phyloP scores from a whole-genome alignment of 179 eudicot genomes.

The Beta macrorhiza region DNA sequence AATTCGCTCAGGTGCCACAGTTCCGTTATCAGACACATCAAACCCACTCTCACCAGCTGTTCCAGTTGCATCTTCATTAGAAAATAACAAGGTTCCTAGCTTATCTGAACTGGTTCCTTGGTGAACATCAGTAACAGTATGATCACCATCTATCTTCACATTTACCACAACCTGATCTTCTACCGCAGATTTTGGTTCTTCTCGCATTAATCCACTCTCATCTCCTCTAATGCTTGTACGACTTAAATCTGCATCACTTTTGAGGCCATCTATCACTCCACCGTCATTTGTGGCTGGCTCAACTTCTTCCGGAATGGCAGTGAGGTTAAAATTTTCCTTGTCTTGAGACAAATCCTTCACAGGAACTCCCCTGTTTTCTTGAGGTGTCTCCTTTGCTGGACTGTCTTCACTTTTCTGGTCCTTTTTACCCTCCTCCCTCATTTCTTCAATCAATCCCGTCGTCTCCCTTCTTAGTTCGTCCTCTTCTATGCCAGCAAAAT shows the following conservation, averaged over 20 bases:
- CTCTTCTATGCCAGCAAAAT: conserved; percentile 18
- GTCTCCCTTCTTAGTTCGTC: conserved; percentile 33
- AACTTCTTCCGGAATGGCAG: conserved; percentile 23
- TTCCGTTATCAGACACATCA: conserved; percentile 1
- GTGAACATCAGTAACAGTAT: conserved; percentile 16
- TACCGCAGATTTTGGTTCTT: conserved; percentile 16
- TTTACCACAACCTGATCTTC: conserved; percentile 33
- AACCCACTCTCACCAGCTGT: conserved; percentile 27
- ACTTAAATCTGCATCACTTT: conserved; percentile 7
- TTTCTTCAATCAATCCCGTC: conserved; percentile 26
- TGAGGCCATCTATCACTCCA: neutral
- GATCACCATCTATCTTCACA: conserved; percentile 26
- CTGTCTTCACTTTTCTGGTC: neutral
- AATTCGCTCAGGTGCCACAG: neutral
- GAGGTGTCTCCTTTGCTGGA: neutral
- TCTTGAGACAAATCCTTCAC: conserved; percentile 22
- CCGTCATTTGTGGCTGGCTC: conserved; percentile 14
- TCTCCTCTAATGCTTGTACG: neutral
- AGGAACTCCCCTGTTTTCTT: conserved; percentile 11
- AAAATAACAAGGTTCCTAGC: conserved; percentile 18
- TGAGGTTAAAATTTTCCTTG: conserved; percentile 12
- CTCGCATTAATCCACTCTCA: conserved; percentile 11
- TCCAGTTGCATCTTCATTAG: conserved; percentile 29
- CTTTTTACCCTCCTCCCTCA: conserved; percentile 35
- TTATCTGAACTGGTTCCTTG: conserved; percentile 23